Percentiles rank a stretch among this genome's conserved stretches.
These are phyloP conservation scores for Phytophthora colocasiae DNA, from an alignment of 352 stramenopile species.

Conservation along the genomic window DNA sequence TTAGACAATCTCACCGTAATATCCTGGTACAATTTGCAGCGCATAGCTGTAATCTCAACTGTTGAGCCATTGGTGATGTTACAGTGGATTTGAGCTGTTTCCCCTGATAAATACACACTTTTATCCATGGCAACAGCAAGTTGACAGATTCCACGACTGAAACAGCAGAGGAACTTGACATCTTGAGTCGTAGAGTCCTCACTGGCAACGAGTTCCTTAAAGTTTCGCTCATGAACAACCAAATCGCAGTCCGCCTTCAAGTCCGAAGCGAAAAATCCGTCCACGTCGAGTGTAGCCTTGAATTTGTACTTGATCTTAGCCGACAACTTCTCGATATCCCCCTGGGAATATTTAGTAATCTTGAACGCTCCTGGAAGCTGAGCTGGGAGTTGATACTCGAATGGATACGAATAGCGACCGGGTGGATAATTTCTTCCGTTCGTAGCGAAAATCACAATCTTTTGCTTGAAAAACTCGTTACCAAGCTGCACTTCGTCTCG, in stretches of 20 bases:
- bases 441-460: conserved; percentile 65
- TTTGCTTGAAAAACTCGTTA: conserved; percentile 79
- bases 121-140: conserved; percentile 79
- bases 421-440: conserved; percentile 38
- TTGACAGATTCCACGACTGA: conserved; percentile 60
- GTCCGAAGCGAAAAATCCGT: conserved; percentile 65
- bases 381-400: conserved; percentile 67
- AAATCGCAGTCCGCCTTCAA: conserved; percentile 67
- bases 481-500: conserved; percentile 40
- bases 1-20: conserved; percentile 40
- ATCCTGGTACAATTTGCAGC: conserved; percentile 62
- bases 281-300: conserved; percentile 73
- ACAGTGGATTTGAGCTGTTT: conserved; percentile 68
- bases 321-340: conserved; percentile 50
- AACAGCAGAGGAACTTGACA: conserved; percentile 69
- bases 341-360: conserved; percentile 53
- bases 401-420: conserved; percentile 69
- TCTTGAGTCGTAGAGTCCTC: conserved; percentile 64
- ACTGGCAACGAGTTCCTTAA: conserved; percentile 48
- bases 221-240: conserved; percentile 66
- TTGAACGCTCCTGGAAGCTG: conserved; percentile 63
- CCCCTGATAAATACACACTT: conserved; percentile 68
- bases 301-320: conserved; percentile 84
- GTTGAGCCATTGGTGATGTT: conserved; percentile 67
- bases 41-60: conserved; percentile 67